Base-by-base conservation (phyloP, 129 eudicot genomes). In the Pittosporum tobira region DNA sequence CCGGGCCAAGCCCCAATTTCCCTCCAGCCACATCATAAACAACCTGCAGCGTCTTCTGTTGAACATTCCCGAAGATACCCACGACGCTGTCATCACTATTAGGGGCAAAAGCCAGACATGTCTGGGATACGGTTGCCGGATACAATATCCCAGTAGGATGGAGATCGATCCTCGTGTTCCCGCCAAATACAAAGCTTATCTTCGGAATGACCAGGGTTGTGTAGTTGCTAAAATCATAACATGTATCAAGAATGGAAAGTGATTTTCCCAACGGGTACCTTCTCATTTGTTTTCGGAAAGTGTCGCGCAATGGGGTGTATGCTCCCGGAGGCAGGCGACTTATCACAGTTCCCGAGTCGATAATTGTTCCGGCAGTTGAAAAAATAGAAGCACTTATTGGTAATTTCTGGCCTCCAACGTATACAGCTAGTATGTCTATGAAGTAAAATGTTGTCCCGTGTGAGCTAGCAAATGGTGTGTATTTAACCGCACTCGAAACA, bases 341-440 rank as follows among this genome's bases (percentile, higher is more conserved):
- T 24, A 90, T 82, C 1, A 90, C 95, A 0, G 97, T 90, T 16
- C 97, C 97, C 1, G 97, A 90, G 72, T 90, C 97, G 1, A 90
- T 78, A 18, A 90, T 74, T 5, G 76, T 77, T n/a, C 95, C 88
- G 0, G 81, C 69, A 0, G 59, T 65, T 11, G 59, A 25, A 66
- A 89, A 84, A 6, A 70, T 80, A 0, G 86, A n/a, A 23, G 73
- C 68, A 44, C 74, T 59, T 19, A 90, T 82, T 2, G 82, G 46
- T 16, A 90, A 62, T 21, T 27, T 69, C 0, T 36, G 30, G 6
- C 81, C 84, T 15, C 88, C 95, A 4, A 85, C 82, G 14, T 5
- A 43, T 2, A 90, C 75, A 0, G 48, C 68, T 21, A 31, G 12
- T 1, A 80, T 50, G 44, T 58, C 66, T 43, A 90, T 66, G 59